Evolutionary conservation across 805 yeast species (phyloP), one percentile per base, ranked within the genome.

Genomic region (Candida maltosa): DNA sequence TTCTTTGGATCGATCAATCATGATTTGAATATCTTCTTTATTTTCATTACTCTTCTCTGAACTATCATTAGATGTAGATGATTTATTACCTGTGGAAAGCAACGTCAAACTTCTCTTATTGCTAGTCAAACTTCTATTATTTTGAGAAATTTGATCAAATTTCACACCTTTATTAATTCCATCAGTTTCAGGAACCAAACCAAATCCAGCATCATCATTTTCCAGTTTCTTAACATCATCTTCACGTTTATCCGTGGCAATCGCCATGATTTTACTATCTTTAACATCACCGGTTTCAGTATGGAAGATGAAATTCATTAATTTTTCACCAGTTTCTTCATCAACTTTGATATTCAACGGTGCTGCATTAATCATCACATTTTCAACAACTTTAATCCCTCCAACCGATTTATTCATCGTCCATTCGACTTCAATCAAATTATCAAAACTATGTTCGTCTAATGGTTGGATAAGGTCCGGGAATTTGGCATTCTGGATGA

Each of bases 1-100:
- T 38, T 75, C 76, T 18, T 85, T 75, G 1, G 97, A 87, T 31
- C 97, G 65, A 29, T 68, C 60, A 4, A 87, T 60, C 96, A 91
- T 87, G 43, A 76, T 73, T 17, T 76, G 56, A 16, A 65, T 49
- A 15, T 66, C 54, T 16, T 51, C 52, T 31, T 58, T 55, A 19
- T 50, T 38, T 4, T 21, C 27, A n/a, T 16, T 28, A 15, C 2
- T 23, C 32, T 6, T 4, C 18, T 16, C 26, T 10, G 25, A 16
- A 16, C 17, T 23, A 29, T 4, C 18, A 14, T 7, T 5, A 6
- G n/a, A 7, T 11, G 25, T 22, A 11, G 25, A 22, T 22, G 25
- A 22, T 22, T 11, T 11, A 11, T 11, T 7, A 5, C 17, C 18
- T 21, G 23, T 4, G 20, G 28, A 23, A 21, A 34, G 32, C 26